These are phyloP conservation scores for Neonectria magnoliae DNA, from an alignment of 2,329 filamentous ascomycete species.

Conservation along the genomic window DNA sequence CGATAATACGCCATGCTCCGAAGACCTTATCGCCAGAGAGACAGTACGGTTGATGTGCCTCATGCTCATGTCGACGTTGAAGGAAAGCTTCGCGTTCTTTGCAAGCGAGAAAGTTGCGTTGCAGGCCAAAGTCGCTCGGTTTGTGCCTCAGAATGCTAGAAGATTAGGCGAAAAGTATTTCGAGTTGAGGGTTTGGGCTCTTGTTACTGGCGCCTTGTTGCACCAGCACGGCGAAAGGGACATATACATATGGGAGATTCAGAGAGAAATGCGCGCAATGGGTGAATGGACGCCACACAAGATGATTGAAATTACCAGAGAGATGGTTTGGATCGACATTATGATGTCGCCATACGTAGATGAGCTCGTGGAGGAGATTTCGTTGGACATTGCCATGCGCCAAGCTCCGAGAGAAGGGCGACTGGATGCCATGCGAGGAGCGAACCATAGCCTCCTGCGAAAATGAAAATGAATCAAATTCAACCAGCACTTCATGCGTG, in stretches of 20 bases:
- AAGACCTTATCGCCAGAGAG: not conserved
- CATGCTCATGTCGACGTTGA: not conserved
- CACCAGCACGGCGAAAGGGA: not conserved
- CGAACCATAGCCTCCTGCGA: no score
- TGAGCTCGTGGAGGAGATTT: no score
- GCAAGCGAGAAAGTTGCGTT: not conserved
- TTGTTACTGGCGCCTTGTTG: constrained; percentile 1
- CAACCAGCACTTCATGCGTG: no score
- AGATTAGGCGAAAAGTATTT: not conserved
- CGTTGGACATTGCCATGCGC: no score
- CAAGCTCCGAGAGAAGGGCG: no score
- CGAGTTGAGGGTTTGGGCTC: not conserved
- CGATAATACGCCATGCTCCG: no score
- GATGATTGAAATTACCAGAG: not conserved
- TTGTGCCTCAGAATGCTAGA: not conserved
- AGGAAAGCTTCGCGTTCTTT: not conserved
- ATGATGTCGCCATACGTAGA: not conserved
- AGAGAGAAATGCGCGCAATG: not conserved
- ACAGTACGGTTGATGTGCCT: not conserved
- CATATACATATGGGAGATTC: not conserved
- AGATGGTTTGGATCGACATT: constrained; percentile 2
- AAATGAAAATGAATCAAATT: no score
- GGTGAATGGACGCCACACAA: not conserved
- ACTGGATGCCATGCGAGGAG: no score
- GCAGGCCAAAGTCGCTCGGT: not conserved